Evolutionary conservation across 1,139 yeast genomes (phyloP).

Genomic region (Magnusiomyces sp.): DNA sequence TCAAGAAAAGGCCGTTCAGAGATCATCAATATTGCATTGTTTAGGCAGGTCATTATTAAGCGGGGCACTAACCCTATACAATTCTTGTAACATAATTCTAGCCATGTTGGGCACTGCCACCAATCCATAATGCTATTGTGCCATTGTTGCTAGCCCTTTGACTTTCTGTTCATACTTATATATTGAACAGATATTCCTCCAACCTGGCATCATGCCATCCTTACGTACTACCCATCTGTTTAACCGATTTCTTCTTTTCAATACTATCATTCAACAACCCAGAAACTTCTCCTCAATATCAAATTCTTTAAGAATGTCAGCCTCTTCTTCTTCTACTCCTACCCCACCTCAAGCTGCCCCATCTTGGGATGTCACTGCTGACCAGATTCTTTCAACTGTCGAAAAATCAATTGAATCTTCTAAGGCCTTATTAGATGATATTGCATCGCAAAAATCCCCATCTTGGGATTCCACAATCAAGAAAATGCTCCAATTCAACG

Average conservation of each 20-base stretch:
- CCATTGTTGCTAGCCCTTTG: no score
- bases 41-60: no score
- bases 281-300: not conserved
- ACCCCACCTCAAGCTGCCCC: conserved; percentile 45
- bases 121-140: no score
- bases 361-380: conserved; percentile 53
- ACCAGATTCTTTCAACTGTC: conserved; percentile 35
- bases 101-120: no score
- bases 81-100: no score
- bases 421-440: conserved; percentile 42
- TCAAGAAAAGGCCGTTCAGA: no score
- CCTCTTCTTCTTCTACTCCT: conserved; percentile 12
- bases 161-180: no score
- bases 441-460: conserved; percentile 44
- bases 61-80: no score
- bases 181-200: no score
- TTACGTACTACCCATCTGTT: not conserved
- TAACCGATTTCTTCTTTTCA: not conserved
- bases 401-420: conserved; percentile 34
- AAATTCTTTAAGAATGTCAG: not conserved
- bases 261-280: conserved; percentile 1
- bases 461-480: conserved; percentile 47
- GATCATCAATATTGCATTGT: no score
- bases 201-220: not conserved
- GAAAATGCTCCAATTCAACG: conserved; percentile 14